Conservation (phyloP, 2,329 filamentous ascomycete species). For the Fusarium tricinctum region DNA sequence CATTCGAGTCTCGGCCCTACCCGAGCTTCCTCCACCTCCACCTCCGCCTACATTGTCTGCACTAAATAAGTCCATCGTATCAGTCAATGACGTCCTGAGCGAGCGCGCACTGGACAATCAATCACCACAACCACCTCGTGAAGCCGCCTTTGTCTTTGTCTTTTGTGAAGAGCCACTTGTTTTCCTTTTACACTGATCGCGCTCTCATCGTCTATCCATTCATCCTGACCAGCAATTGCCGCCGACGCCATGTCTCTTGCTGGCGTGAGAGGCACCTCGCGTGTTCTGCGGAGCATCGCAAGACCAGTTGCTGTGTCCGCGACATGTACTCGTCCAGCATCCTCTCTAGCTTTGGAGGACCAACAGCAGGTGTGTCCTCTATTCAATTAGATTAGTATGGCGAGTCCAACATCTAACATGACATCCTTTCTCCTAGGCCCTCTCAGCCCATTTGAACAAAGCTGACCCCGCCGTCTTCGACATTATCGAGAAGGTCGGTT, state of each 20-base stretch:
- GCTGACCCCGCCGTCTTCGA: slow-evolving; percentile 89
- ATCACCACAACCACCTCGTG: slow-evolving; percentile 22
- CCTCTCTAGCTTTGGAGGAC: slow-evolving; percentile 65
- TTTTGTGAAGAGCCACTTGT: slow-evolving; percentile 23
- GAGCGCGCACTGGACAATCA: slow-evolving; percentile 26
- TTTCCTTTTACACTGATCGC: slow-evolving; percentile 9
- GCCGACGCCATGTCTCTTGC: slow-evolving; percentile 62
- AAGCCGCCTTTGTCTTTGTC: slow-evolving; percentile 9
- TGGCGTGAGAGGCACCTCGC: slow-evolving; percentile 63
- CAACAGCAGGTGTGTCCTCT: slow-evolving; percentile 69
- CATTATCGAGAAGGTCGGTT: slow-evolving; percentile 87
- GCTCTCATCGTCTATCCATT: slow-evolving; percentile 1
- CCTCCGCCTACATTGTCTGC: slow-evolving; percentile 35
- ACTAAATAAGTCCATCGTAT: slow-evolving; percentile 40
- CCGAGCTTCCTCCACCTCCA: slow-evolving; percentile 42
- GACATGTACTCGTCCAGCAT: slow-evolving; percentile 55
- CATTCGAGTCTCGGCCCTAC: slow-evolving; percentile 38
- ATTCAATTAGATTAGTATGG: slow-evolving; percentile 26
- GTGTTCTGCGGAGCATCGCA: slow-evolving; percentile 61
- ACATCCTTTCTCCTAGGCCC: slow-evolving; percentile 70
- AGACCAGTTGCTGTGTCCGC: slow-evolving; percentile 46
- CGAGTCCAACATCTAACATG: slow-evolving; percentile 33
- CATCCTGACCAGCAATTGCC: slow-evolving; percentile 21
- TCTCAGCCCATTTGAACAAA: slow-evolving; percentile 82
- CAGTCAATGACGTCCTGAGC: slow-evolving; percentile 49